Evolutionary conservation across 2,329 filamentous ascomycete species (phyloP), one percentile per base, ranked within the genome.

Genomic region (Fusarium oxysporum): DNA sequence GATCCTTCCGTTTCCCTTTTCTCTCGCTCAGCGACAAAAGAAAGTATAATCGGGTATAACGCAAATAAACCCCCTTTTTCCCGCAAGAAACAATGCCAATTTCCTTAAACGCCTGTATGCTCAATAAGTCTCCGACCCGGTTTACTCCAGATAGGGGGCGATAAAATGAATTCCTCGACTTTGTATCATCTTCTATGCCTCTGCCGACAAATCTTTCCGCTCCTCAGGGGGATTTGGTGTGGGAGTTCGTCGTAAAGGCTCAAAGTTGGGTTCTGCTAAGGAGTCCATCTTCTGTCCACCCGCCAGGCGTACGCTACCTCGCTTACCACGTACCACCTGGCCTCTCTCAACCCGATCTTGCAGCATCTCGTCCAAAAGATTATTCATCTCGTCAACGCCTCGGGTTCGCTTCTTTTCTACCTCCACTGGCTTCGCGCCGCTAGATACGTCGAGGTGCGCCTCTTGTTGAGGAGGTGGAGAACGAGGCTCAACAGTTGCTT

Each of bases 281-380:
- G 76, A 74, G 43, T 82, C 82, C 40, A 79, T 72, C 78, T 85
- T 87, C 45, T 83, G 81, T 48, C 85, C 86, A 45, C 79, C 82
- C 9, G 86, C 85, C 40, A 92, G 80, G 54, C 90, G 88, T 56
- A 94, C 88, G 77, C 91, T 94, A 44, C 92, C 92, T 68, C 91
- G 86, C 57, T 84, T 84, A 58, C 91, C 88, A 77, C 92, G 90
- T 35, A 93, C 86, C 28, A 94, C 83, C 61, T 93, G 90, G 28
- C 93, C 93, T 58, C 87, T 90, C 76, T 96, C 93, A 59, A 97
- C 92, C 65, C 93, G 91, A 78, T 96, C 93, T 79, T 95, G 93
- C 67, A 98, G 96, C 96, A 98, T 98, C 83, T 97, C 94, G 78
- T 98, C 96, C 32, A 98, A 88, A 85, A 98, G 95, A 77, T 91